These are phyloP conservation scores for Arctium minus DNA, from an alignment of 129 eudicot species.

Conservation along the genomic window DNA sequence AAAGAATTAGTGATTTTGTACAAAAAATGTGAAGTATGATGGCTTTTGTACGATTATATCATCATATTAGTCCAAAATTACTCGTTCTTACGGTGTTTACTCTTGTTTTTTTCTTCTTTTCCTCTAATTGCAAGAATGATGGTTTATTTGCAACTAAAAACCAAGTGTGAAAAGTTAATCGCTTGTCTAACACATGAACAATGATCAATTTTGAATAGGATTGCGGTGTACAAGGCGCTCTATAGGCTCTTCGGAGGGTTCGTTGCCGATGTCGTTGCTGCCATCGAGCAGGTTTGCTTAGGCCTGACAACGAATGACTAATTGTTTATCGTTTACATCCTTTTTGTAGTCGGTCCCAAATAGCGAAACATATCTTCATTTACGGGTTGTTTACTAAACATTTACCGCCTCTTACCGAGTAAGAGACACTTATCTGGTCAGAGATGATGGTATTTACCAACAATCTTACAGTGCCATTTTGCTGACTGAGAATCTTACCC, in stretches of 20 bases:
- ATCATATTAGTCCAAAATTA: too few species aligned
- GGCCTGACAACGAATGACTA: neutral
- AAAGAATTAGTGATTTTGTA: too few species aligned
- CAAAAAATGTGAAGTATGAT: too few species aligned
- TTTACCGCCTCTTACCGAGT: neutral
- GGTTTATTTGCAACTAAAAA: neutral
- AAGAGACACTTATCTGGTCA: neutral
- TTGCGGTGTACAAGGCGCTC: slow-evolving; percentile 96
- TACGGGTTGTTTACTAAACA: neutral
- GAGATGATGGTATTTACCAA: neutral
- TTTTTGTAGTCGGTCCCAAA: neutral
- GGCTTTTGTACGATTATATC: too few species aligned
- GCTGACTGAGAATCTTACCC: neutral
- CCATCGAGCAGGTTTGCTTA: slow-evolving; percentile 51
- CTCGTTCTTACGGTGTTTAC: too few species aligned
- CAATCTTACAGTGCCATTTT: neutral
- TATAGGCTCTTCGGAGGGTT: slow-evolving; percentile 97
- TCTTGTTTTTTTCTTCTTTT: too few species aligned
- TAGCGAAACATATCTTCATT: neutral
- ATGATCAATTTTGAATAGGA: slow-evolving; percentile 36
- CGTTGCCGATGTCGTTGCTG: slow-evolving; percentile 96
- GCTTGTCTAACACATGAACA: neutral
- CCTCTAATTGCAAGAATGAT: neutral
- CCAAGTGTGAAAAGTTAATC: neutral
- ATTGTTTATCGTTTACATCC: neutral